Evolutionary conservation across 345 rosid genomes (phyloP).

Genomic region (Populus tremula): DNA sequence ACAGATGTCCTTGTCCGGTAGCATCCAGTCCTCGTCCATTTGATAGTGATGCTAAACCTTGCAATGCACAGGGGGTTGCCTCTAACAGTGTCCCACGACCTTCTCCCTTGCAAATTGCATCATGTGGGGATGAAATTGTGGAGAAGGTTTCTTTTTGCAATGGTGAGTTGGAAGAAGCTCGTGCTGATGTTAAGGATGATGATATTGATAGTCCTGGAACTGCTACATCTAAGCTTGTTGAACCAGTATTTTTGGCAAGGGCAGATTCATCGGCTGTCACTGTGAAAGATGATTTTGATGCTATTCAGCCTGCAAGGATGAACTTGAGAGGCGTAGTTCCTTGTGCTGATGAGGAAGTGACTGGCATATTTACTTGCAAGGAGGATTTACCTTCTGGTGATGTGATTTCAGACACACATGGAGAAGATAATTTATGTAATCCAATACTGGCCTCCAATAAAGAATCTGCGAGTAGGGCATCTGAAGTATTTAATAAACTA

Average conservation of each 20-base stretch:
- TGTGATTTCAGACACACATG: conserved; percentile 18
- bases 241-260: conserved; percentile 30
- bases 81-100: conserved; percentile 33
- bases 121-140: conserved; percentile 34
- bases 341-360: conserved; percentile 20
- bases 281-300: conserved; percentile 26
- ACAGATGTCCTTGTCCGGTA: conserved; percentile 22
- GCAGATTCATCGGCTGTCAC: conserved; percentile 25
- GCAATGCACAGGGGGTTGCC: conserved; percentile 29
- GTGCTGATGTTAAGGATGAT: conserved; percentile 40
- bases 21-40: conserved; percentile 35
- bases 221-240: conserved; percentile 58
- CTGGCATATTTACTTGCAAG: conserved; percentile 12
- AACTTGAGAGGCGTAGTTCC: conserved; percentile 15
- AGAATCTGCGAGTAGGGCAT: conserved; percentile 53
- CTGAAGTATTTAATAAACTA: conserved; percentile 47
- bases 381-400: conserved; percentile 28
- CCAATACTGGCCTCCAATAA: conserved; percentile 56
- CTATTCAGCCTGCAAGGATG: conserved; percentile 12
- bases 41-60: conserved; percentile 25
- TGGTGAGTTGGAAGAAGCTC: conserved; percentile 38
- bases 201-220: conserved; percentile 67
- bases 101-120: conserved; percentile 44
- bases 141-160: conserved; percentile 34
- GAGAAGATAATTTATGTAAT: conserved; percentile 39